These are phyloP conservation scores for Macrophomina pseudophaseolina DNA, from an alignment of 2,329 filamentous ascomycete genomes.

Conservation along the genomic window DNA sequence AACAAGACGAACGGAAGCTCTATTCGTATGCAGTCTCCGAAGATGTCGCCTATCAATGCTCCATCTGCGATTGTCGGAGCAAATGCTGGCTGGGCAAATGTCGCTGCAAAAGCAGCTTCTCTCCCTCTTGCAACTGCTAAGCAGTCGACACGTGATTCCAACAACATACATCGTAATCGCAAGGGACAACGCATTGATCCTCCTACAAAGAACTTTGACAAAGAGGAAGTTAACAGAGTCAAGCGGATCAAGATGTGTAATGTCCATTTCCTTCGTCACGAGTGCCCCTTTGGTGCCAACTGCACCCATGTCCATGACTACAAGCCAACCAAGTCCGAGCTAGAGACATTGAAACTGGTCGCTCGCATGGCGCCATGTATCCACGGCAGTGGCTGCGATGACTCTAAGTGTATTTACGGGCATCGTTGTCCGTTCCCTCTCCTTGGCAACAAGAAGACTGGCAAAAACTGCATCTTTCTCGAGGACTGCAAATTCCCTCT, in stretches of 20 bases:
- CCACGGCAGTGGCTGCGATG: slow-evolving; percentile 62
- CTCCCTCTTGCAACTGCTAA: slow-evolving; percentile 22
- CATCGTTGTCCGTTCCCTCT: slow-evolving; percentile 63
- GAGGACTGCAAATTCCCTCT: slow-evolving; percentile 63
- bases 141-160: slow-evolving; percentile 17
- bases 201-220: slow-evolving; percentile 55
- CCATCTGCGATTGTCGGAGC: slow-evolving; percentile 6
- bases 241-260: slow-evolving; percentile 70
- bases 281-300: slow-evolving; percentile 59
- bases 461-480: slow-evolving; percentile 62
- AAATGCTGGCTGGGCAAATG: slow-evolving; percentile 27
- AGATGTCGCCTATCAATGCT: background rate
- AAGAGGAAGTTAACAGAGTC: slow-evolving; percentile 62
- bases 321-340: slow-evolving; percentile 59
- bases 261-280: slow-evolving; percentile 62
- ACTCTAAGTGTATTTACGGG: slow-evolving; percentile 67
- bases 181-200: slow-evolving; percentile 64
- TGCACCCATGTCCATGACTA: slow-evolving; percentile 64
- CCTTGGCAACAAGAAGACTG: slow-evolving; percentile 48
- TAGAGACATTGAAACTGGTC: slow-evolving; percentile 61
- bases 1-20: background rate
- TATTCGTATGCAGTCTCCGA: slow-evolving; percentile 12
- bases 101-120: slow-evolving; percentile 24
- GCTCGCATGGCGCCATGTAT: slow-evolving; percentile 68
- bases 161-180: slow-evolving; percentile 59